Evolutionary conservation across 108 stramenopile genomes (phyloP).

Genomic region (Cylindrotheca closterium): DNA sequence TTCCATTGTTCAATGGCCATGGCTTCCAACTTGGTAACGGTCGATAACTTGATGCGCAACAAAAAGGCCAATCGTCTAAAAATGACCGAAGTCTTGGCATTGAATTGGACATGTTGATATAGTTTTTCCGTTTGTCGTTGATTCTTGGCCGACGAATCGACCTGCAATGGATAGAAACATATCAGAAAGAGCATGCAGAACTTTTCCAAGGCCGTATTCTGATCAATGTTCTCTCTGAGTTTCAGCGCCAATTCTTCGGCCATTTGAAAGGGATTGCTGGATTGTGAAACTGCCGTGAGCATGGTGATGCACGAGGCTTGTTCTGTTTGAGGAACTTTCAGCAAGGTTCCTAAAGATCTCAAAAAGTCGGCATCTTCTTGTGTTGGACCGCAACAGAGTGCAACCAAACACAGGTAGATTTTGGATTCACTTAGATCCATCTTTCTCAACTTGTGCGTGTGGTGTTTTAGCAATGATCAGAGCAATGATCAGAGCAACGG

Average conservation of each 20-base stretch:
- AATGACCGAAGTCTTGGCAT: neutral
- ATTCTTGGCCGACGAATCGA: neutral
- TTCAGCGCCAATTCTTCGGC: neutral
- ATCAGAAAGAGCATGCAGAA: neutral
- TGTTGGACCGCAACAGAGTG: neutral
- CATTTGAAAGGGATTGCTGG: neutral
- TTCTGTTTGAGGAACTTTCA: neutral
- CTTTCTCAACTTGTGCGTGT: no score
- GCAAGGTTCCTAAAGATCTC: neutral
- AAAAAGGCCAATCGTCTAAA: neutral
- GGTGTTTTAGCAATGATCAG: no score
- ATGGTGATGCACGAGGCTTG: neutral
- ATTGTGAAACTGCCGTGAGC: neutral
- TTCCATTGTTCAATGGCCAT: neutral
- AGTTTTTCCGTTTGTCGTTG: neutral
- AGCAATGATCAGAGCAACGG: no score
- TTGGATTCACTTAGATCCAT: neutral
- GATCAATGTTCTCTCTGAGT: neutral
- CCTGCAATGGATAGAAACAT: neutral
- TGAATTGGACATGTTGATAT: neutral
- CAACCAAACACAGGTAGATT: neutral
- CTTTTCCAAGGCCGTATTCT: neutral
- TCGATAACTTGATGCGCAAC: neutral
- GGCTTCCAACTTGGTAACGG: neutral
- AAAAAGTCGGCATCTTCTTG: constrained; percentile 1